phyloP scores from a whole-genome alignment of 257 asterid genomes.

The Solanum rostratum region DNA sequence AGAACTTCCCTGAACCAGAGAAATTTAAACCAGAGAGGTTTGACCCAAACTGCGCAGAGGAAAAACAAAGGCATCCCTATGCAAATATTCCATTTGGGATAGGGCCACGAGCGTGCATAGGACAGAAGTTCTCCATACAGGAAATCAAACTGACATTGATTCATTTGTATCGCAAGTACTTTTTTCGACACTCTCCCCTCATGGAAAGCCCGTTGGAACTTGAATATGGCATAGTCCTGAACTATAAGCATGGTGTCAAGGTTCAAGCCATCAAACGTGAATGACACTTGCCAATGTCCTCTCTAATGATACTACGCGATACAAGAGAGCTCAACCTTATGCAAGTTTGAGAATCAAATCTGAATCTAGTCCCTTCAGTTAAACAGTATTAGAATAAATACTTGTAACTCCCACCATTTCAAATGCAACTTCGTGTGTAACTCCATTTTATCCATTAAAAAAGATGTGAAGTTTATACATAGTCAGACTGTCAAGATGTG shows the following conservation, averaged over 20 bases:
- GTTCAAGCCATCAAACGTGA: conserved; percentile 56
- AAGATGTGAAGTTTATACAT: neutral
- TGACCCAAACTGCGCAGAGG: conserved; percentile 83
- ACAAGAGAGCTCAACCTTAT: neutral
- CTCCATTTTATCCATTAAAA: neutral
- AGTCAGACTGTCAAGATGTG: neutral
- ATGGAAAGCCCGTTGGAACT: conserved; percentile 79
- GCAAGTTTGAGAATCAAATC: neutral
- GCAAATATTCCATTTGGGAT: conserved; percentile 92
- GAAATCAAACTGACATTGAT: conserved; percentile 68
- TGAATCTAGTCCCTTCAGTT: neutral
- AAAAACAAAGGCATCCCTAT: conserved; percentile 75
- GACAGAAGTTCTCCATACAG: conserved; percentile 80
- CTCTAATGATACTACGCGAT: neutral
- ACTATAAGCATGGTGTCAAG: conserved; percentile 74
- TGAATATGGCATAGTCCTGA: conserved; percentile 73
- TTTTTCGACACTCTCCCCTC: conserved; percentile 54
- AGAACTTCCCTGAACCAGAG: conserved; percentile 73
- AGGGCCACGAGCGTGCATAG: conserved; percentile 92
- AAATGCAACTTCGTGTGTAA: neutral
- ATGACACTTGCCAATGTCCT: neutral
- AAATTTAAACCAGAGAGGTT: conserved; percentile 91
- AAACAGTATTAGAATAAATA: neutral
- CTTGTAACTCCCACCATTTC: neutral
- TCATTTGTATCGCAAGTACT: conserved; percentile 60